Evolutionary conservation across 495 filamentous ascomycete genomes (phyloP).

Genomic region (Trichodelitschia bisporula): DNA sequence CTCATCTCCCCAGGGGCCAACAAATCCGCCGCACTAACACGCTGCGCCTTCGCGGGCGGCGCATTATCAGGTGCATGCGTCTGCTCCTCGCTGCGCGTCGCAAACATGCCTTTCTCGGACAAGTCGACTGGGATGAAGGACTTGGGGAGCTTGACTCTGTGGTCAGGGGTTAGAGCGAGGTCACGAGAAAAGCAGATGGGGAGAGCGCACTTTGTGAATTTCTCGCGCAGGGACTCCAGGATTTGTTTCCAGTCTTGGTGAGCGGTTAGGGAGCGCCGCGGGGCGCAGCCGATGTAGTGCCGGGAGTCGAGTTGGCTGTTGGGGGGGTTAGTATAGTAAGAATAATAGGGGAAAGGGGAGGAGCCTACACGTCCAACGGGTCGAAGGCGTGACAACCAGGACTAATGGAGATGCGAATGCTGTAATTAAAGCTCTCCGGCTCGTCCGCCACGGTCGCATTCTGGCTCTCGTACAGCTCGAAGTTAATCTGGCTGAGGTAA

Average conservation of each 20-base stretch:
- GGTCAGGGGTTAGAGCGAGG: background rate
- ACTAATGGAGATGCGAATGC: slow-evolving; percentile 83
- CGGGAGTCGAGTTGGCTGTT: slow-evolving; percentile 58
- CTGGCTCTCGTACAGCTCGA: slow-evolving; percentile 88
- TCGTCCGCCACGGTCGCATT: slow-evolving; percentile 28
- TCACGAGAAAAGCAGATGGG: background rate
- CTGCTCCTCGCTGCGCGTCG: no score
- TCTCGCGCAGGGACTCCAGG: slow-evolving; percentile 77
- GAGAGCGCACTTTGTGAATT: slow-evolving; percentile 65
- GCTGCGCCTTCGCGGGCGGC: no score
- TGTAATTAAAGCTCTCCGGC: slow-evolving; percentile 57
- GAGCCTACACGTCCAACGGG: slow-evolving; percentile 49
- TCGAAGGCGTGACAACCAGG: slow-evolving; percentile 93
- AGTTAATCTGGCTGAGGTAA: slow-evolving; percentile 92
- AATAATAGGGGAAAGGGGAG: background rate
- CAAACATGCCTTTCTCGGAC: slow-evolving; percentile 47
- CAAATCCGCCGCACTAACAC: no score
- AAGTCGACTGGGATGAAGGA: slow-evolving; percentile 80
- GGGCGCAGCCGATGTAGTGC: slow-evolving; percentile 82
- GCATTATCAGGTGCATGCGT: no score
- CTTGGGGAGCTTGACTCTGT: slow-evolving; percentile 79
- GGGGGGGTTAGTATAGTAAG: slow-evolving; percentile 1
- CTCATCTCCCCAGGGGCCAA: no score
- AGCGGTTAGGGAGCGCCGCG: slow-evolving; percentile 66
- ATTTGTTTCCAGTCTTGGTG: slow-evolving; percentile 90